phyloP scores from a whole-genome alignment of 1,284 basidiomycete species.

The Ceratobasidium theobromae region DNA sequence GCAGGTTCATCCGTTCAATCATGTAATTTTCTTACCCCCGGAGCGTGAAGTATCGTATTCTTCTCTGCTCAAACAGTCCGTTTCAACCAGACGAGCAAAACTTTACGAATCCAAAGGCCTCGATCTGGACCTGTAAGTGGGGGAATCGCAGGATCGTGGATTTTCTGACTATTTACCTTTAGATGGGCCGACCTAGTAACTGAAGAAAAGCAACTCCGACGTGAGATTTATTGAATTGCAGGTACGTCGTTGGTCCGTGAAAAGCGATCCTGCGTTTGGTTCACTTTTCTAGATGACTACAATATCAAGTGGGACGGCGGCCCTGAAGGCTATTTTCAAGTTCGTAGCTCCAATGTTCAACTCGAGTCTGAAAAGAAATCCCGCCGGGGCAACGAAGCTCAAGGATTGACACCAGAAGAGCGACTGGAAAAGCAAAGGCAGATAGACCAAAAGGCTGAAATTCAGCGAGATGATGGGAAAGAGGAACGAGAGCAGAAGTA shows the following conservation, averaged over 20 bases:
- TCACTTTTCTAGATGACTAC: conserved; percentile 49
- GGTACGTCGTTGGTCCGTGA: conserved; percentile 32
- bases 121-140: conserved; percentile 52
- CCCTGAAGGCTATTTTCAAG: conserved; percentile 33
- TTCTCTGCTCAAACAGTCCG: conserved; percentile 57
- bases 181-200: conserved; percentile 57
- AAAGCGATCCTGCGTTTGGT: neutral
- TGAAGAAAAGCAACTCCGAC: conserved; percentile 54
- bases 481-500: neutral
- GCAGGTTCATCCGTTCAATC: conserved; percentile 38
- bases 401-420: conserved; percentile 28
- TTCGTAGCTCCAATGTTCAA: neutral
- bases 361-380: conserved; percentile 22
- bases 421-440: conserved; percentile 18
- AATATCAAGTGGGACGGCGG: conserved; percentile 49
- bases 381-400: neutral
- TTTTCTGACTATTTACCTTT: neutral
- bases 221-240: conserved; percentile 60
- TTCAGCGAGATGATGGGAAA: conserved; percentile 2
- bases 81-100: conserved; percentile 57
- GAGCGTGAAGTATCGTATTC: conserved; percentile 70
- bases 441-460: conserved; percentile 17
- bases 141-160: too few species aligned
- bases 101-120: conserved; percentile 62
- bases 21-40: conserved; percentile 58